Base-by-base conservation (phyloP, 139 green algal species). In the Closterium sp. region DNA sequence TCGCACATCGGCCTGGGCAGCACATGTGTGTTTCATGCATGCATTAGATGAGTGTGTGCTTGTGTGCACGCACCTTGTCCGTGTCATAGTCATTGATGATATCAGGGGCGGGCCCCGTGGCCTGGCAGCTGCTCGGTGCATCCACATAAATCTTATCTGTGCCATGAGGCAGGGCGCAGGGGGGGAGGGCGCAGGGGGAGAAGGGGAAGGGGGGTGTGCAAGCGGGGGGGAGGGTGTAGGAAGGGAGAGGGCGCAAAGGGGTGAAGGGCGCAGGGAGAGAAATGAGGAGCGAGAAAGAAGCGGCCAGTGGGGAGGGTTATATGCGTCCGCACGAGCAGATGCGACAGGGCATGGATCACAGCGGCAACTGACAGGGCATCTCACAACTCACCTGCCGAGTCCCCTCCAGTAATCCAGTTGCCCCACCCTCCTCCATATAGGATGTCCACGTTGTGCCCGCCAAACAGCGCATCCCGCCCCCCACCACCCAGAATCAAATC, bases 91-190 rank as follows among this genome's bases (percentile, higher is more conserved):
- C 30, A 13, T 89, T 89, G 30, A 89, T 89, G 31, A 89, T 28
- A 31, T 89, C 86, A 29, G 86, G 86, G 10, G 30, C 28, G 9
- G 86, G 85, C 85, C n/a, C 86, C 4, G 30, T 50, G 28, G 29
- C 86, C 21, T 28, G 9, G 30, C 86, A 89, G 29, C 29, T 50
- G 11, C n/a, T 27, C 10, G 86, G 86, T 6, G 86, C 86, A 42
- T 89, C 86, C 29, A 89, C 86, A 13, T 89, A 89, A 31, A 50
- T 50, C 29, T 89, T 28, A n/a, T 89, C 86, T 89, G 86, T n/a
- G n/a, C n/a, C n/a, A n/a, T 9, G 28, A 62, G 42, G 42, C 42
- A 62, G 42, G 62, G 62, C 11, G 17, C 13, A 79, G 17, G 27
- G 62, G 27, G 62, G 17, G n/a, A 31, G 28, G 85, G 13, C 2